Conservation (phyloP, 208 protist species). For the Herpetomonas muscarum region DNA sequence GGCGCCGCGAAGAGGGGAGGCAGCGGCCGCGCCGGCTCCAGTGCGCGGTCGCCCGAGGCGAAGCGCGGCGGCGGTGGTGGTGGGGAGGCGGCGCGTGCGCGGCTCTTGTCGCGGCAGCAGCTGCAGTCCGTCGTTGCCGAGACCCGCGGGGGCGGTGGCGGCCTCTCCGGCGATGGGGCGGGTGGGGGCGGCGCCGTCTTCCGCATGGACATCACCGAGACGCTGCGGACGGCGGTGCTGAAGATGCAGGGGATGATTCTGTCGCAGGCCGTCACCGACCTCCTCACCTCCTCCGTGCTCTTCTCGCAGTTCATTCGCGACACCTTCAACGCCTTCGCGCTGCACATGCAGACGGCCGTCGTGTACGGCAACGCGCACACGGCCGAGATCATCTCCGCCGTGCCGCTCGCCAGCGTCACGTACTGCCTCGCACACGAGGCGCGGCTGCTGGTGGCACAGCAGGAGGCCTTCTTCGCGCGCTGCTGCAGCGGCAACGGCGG, state of each 20-base stretch:
- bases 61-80: background rate
- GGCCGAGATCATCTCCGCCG: slow-evolving; percentile 10
- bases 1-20: background rate
- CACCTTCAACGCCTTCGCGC: slow-evolving; percentile 15
- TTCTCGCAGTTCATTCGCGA: slow-evolving; percentile 20
- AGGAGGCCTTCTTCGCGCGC: background rate
- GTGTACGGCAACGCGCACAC: slow-evolving; percentile 10
- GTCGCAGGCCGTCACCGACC: slow-evolving; percentile 24
- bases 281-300: slow-evolving; percentile 22
- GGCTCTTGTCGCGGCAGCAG: slow-evolving; percentile 14
- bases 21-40: background rate
- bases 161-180: background rate
- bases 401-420: slow-evolving; percentile 15
- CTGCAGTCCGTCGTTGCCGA: slow-evolving; percentile 13
- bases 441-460: slow-evolving; percentile 2
- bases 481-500: background rate
- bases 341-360: slow-evolving; percentile 18
- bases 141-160: background rate
- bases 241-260: slow-evolving; percentile 21
- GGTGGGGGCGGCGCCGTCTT: slow-evolving; percentile 14
- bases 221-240: slow-evolving; percentile 24
- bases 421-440: slow-evolving; percentile 15
- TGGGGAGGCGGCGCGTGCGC: background rate
- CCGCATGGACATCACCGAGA: slow-evolving; percentile 25
- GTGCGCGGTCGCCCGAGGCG: background rate